Conservation (phyloP, 2,329 filamentous ascomycete species). For the Aspergillus ibericus region DNA sequence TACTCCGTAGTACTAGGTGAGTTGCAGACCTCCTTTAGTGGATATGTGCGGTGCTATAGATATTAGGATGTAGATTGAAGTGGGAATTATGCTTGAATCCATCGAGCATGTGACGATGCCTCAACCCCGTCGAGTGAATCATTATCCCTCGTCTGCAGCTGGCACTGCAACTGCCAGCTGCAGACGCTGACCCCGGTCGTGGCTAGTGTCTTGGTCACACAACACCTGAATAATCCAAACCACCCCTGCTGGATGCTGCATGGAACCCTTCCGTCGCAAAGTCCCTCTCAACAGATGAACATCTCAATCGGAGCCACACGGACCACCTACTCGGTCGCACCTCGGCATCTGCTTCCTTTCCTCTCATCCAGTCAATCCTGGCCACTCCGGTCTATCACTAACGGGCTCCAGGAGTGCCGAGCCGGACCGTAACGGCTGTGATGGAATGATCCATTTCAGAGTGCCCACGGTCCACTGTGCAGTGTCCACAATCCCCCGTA, state of each 20-base stretch:
- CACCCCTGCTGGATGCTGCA: neutral
- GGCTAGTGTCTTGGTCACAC: neutral
- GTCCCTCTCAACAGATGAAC: neutral
- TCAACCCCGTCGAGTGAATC: neutral
- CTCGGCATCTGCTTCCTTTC: neutral
- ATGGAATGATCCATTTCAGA: constrained; percentile 1
- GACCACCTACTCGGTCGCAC: neutral
- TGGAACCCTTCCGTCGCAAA: neutral
- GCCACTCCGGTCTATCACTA: neutral
- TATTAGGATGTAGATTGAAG: too few relatives aligned
- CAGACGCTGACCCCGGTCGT: neutral
- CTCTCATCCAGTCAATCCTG: neutral
- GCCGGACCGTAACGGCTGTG: constrained; percentile 5
- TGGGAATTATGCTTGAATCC: neutral
- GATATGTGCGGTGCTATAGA: too few relatives aligned
- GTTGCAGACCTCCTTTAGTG: too few relatives aligned
- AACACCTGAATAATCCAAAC: neutral
- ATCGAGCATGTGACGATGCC: neutral
- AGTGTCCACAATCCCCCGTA: too few relatives aligned
- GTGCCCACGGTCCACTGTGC: neutral
- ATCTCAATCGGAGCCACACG: neutral
- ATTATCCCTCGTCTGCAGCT: neutral
- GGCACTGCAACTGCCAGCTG: too few relatives aligned
- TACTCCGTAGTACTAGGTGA: too few relatives aligned
- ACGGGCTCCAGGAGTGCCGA: neutral